These are phyloP conservation scores for Nigrograna mackinnonii DNA, from an alignment of 2,329 filamentous ascomycete species.

Conservation along the genomic window DNA sequence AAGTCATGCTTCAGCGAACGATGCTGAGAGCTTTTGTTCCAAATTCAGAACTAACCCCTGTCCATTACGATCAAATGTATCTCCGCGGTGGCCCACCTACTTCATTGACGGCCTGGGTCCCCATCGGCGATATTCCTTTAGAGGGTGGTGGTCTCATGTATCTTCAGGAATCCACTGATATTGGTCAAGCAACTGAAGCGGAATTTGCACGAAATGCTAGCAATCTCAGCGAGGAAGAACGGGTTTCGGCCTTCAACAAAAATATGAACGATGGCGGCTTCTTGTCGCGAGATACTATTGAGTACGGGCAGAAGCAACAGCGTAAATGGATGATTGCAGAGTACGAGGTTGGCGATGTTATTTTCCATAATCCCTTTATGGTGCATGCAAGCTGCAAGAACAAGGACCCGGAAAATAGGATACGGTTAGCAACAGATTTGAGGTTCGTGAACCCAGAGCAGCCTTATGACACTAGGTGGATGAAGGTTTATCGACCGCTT, in stretches of 20 bases:
- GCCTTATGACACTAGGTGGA: background rate
- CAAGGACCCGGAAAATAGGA: slow-evolving; percentile 2
- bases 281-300: slow-evolving; percentile 4
- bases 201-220: slow-evolving; percentile 5
- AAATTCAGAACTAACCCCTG: slow-evolving; percentile 7
- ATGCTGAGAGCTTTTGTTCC: slow-evolving; percentile 8
- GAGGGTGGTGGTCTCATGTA: slow-evolving; percentile 10
- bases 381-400: slow-evolving; percentile 8
- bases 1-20: slow-evolving; percentile 5
- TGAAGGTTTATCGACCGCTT: background rate
- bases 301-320: slow-evolving; percentile 23
- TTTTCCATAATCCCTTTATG: slow-evolving; percentile 7
- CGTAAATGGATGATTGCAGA: slow-evolving; percentile 2
- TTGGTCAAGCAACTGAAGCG: slow-evolving; percentile 5
- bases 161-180: slow-evolving; percentile 3
- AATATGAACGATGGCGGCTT: slow-evolving; percentile 11
- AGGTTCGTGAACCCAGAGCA: background rate
- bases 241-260: slow-evolving; percentile 9
- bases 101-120: slow-evolving; percentile 9
- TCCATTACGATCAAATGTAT: slow-evolving; percentile 12
- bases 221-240: slow-evolving; percentile 12
- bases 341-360: slow-evolving; percentile 9
- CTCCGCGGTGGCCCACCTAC: slow-evolving; percentile 7
- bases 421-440: slow-evolving; percentile 1
- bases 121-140: slow-evolving; percentile 4